Evolutionary conservation across 192 early-diverging fungal genomes (phyloP).

Genomic region (Gonapodya sp.): DNA sequence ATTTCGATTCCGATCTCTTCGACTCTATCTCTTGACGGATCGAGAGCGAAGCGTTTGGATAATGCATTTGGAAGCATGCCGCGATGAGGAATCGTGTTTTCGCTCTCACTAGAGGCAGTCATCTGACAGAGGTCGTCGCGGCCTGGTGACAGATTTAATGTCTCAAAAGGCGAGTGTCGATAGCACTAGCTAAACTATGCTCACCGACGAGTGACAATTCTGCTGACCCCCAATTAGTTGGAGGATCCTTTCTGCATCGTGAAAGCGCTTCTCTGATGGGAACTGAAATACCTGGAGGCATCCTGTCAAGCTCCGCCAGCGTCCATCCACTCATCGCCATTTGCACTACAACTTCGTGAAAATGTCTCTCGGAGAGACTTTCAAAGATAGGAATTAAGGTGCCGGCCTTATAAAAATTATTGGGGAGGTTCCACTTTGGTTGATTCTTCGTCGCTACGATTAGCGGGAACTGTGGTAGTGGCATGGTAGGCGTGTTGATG

Average conservation of each 20-base stretch:
- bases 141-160: constrained; percentile 16
- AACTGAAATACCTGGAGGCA: constrained; percentile 44
- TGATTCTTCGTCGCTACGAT: constrained; percentile 21
- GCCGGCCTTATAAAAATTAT: constrained; percentile 19
- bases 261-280: constrained; percentile 40
- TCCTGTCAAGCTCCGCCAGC: constrained; percentile 27
- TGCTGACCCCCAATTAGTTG: constrained; percentile 24
- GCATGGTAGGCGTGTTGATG: no score
- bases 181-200: constrained; percentile 7
- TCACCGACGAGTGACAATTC: constrained; percentile 44
- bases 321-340: constrained; percentile 26
- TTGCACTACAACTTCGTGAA: constrained; percentile 26
- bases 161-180: no score
- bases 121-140: constrained; percentile 15
- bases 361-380: constrained; percentile 20
- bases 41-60: constrained; percentile 8
- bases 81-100: constrained; percentile 15
- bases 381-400: constrained; percentile 16
- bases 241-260: constrained; percentile 35
- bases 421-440: constrained; percentile 8
- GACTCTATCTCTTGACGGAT: constrained; percentile 22
- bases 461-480: no score
- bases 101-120: neutral
- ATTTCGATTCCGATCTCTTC: neutral
- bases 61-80: constrained; percentile 14